A percentile compares a stretch with the other conserved stretches of the same genome.
phyloP scores from a whole-genome alignment of 345 rosid species.

The Cardamine chenopodiifolia region DNA sequence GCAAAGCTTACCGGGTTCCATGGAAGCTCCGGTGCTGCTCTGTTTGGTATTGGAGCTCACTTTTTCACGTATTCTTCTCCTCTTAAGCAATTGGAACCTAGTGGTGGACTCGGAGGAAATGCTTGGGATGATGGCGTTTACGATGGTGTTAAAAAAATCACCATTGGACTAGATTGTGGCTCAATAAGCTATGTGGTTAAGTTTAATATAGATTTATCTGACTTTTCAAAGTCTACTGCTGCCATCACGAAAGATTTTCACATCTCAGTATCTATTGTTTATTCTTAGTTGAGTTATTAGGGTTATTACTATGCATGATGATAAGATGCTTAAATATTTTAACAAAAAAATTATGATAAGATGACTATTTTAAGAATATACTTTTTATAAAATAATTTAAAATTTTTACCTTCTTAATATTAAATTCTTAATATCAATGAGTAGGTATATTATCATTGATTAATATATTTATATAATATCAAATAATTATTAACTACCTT shows the following conservation, averaged over 20 bases:
- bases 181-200: not conserved
- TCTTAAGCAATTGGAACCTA: not conserved
- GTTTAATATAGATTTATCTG: not conserved
- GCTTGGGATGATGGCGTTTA: conserved; percentile 39
- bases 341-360: not conserved
- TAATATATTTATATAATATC: not conserved
- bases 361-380: no score
- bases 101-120: conserved; percentile 8
- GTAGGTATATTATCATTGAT: not conserved
- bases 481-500: not conserved
- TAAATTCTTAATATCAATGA: not conserved
- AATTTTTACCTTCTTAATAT: not conserved
- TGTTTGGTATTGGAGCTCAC: conserved; percentile 30
- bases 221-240: not conserved
- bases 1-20: conserved; percentile 27
- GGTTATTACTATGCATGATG: not conserved
- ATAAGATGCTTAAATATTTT: not conserved
- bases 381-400: no score
- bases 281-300: not conserved
- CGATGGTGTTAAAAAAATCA: conserved; percentile 8
- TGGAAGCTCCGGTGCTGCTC: conserved; percentile 13
- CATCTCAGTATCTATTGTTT: not conserved
- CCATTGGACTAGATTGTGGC: not conserved
- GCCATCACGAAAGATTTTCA: not conserved
- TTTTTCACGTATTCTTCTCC: not conserved